Evolutionary conservation across 352 stramenopile species (phyloP), one percentile per base, ranked within the genome.

Genomic region (Discostella stelligera): DNA sequence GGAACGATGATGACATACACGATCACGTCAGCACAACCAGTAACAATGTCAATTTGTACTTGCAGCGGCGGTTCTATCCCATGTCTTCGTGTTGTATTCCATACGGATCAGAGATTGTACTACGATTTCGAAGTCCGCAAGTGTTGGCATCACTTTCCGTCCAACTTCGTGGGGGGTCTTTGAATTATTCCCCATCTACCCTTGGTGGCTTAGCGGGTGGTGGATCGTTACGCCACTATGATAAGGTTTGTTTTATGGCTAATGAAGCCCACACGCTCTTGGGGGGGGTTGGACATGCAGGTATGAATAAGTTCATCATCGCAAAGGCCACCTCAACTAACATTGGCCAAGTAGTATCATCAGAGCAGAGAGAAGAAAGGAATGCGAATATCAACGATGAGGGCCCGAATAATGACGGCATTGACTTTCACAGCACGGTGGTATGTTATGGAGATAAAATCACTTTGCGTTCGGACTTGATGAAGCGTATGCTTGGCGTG

Each of bases 401-500:
- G 2, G 50, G 30, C 20, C 18, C 46, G 27, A 25, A 61, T 13
- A 39, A 71, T 69, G 23, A 32, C 49, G 13, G 16, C 39, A 13
- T 18, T 59, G 58, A 37, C 39, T 14, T 3, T 23, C 13, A 16
- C 23, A 54, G 21, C 6, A 49, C 13, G 63, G 44, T 71, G 25
- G 16, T 82, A 2, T 77, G 74, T 52, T 82, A 78, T 62, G 74
- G 74, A 18, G 74, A 82, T 60, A 68, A 61, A 16, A 58, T 82
- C 21, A 59, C 48, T 10, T 63, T 82, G 20, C 27, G 68, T 27
- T 78, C 67, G 0, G 39, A 46, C 55, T 23, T 74, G 0, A 67
- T 71, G 37, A 69, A 66, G 32, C 67, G 74, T 30, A 62, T 82
- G 1, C 44, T 82, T 5, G 74, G 74, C 11, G 66, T 82, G 10